Evolutionary conservation across 163 green algal genomes (phyloP).

Genomic region (Coccomyxa subellipsoidea): DNA sequence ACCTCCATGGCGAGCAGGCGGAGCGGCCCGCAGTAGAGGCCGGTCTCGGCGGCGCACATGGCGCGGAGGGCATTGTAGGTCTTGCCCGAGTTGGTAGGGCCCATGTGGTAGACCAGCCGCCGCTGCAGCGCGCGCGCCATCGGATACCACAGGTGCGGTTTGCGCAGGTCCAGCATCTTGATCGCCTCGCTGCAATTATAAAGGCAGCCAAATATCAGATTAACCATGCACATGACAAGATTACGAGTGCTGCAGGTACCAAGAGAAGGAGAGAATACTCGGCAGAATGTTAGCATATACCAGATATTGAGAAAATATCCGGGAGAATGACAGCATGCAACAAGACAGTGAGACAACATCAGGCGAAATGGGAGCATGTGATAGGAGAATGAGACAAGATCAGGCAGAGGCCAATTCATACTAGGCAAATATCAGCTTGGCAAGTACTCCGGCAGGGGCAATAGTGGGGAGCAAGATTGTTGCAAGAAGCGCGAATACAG

Average conservation of each 20-base stretch:
- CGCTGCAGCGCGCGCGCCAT: conserved; percentile 68
- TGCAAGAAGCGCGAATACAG: background rate
- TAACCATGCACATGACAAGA: background rate
- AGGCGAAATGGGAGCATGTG: too few species aligned
- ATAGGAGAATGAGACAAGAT: too few species aligned
- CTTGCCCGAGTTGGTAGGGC: conserved; percentile 87
- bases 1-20: conserved; percentile 49
- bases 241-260: too few species aligned
- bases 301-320: background rate
- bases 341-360: background rate
- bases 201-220: too few species aligned
- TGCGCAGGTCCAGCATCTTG: conserved; percentile 45
- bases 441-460: too few species aligned
- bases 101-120: conserved; percentile 81
- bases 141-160: conserved; percentile 78
- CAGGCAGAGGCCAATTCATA: too few species aligned
- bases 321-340: background rate
- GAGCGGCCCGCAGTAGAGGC: conserved; percentile 73
- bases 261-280: background rate
- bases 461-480: too few species aligned
- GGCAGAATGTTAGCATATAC: background rate
- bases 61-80: conserved; percentile 64
- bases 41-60: conserved; percentile 45
- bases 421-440: too few species aligned
- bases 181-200: conserved; percentile 36